Conservation (phyloP, 1,139 yeast species). For the Nakaseomyces delphensis region DNA sequence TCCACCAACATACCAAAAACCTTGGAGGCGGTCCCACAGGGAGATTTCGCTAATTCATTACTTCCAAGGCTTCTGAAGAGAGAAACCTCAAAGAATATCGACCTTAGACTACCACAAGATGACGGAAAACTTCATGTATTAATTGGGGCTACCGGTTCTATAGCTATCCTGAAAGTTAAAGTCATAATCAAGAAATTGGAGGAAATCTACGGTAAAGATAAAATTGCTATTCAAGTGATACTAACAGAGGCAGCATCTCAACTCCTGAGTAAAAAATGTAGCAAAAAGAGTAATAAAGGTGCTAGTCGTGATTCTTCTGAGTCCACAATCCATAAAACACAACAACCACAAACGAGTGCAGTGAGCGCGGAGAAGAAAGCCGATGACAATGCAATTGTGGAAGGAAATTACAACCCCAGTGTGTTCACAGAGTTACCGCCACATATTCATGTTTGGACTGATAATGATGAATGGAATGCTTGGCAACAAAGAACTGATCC, state of each 20-base stretch:
- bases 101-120: constrained; percentile 75
- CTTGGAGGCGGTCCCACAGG: constrained; percentile 14
- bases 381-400: background rate
- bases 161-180: constrained; percentile 66
- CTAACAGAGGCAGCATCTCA: constrained; percentile 76
- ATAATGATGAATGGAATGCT: constrained; percentile 81
- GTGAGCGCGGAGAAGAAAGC: constrained; percentile 5
- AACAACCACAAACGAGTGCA: background rate
- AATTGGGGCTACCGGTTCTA: constrained; percentile 83
- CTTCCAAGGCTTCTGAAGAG: constrained; percentile 18
- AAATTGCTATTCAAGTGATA: constrained; percentile 68
- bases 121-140: constrained; percentile 82
- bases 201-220: constrained; percentile 62
- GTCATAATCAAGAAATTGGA: constrained; percentile 64
- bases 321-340: background rate
- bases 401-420: constrained; percentile 11
- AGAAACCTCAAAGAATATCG: constrained; percentile 49
- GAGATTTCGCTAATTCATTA: constrained; percentile 6
- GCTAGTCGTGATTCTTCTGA: constrained; percentile 5
- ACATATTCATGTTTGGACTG: constrained; percentile 71
- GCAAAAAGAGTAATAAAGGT: constrained; percentile 9
- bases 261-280: constrained; percentile 45
- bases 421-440: constrained; percentile 43
- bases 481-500: constrained; percentile 86
- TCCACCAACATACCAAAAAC: constrained; percentile 5